A percentile compares a stretch with the other conserved stretches of the same genome.
Evolutionary conservation across 1,284 basidiomycete species (phyloP).

Genomic region (Ustilago esculenta): DNA sequence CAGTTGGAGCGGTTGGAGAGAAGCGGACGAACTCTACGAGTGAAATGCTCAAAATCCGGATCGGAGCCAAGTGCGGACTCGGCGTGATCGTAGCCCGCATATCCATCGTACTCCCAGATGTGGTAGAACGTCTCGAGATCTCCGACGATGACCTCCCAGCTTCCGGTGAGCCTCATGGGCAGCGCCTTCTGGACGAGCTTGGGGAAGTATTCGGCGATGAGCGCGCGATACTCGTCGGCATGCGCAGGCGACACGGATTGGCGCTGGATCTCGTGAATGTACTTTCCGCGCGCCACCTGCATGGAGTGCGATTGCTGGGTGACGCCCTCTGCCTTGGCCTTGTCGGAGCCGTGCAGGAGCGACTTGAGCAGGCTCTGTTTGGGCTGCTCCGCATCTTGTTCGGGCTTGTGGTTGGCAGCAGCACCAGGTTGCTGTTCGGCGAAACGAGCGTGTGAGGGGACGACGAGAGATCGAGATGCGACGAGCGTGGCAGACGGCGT

Average conservation of each 20-base stretch:
- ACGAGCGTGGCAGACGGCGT: conserved; percentile 8
- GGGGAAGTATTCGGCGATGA: conserved; percentile 53
- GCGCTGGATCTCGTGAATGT: conserved; percentile 63
- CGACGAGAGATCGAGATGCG: conserved; percentile 34
- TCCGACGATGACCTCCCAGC: conserved; percentile 62
- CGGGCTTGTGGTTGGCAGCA: conserved; percentile 1
- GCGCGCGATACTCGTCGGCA: conserved; percentile 50
- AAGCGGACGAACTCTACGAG: conserved; percentile 27
- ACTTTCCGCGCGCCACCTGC: conserved; percentile 57
- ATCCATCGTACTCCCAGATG: conserved; percentile 64
- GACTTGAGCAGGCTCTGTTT: conserved; percentile 53
- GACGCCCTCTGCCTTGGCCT: conserved; percentile 48
- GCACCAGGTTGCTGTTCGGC: conserved; percentile 8
- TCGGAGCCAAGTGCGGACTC: conserved; percentile 32
- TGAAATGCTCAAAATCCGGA: conserved; percentile 42
- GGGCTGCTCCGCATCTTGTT: conserved; percentile 8
- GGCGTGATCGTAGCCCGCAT: conserved; percentile 60
- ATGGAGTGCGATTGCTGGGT: conserved; percentile 45
- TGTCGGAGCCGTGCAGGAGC: conserved; percentile 57
- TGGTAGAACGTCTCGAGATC: conserved; percentile 65
- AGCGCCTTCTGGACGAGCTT: conserved; percentile 43
- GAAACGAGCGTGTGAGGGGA: conserved; percentile 18
- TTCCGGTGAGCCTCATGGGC: conserved; percentile 50
- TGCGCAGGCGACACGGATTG: conserved; percentile 56
- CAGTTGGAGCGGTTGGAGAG: conserved; percentile 58